Evolutionary conservation across 2,329 filamentous ascomycete species (phyloP).

Genomic region (Penicillium vulpinum): DNA sequence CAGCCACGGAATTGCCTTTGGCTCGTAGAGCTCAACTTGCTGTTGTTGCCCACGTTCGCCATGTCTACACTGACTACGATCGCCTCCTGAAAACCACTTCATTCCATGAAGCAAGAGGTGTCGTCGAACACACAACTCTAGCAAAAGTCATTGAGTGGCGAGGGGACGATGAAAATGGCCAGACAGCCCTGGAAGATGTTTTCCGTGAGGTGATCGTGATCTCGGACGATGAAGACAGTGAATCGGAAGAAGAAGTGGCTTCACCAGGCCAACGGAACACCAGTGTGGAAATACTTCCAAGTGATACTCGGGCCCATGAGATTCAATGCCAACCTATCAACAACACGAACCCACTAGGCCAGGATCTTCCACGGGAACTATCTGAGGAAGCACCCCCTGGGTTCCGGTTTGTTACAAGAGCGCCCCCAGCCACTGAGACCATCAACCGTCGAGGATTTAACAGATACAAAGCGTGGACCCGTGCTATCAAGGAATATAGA

Average conservation of each 20-base stretch:
- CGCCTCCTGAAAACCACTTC: constrained; percentile 53
- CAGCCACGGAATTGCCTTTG: constrained; percentile 54
- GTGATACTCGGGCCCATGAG: constrained; percentile 36
- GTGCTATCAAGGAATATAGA: constrained; percentile 44
- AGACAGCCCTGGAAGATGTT: constrained; percentile 59
- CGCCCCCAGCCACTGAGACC: constrained; percentile 34
- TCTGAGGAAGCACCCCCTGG: constrained; percentile 40
- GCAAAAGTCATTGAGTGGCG: constrained; percentile 63
- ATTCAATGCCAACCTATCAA: constrained; percentile 34
- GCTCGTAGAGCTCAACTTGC: constrained; percentile 61
- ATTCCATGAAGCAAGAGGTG: constrained; percentile 56
- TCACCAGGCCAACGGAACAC: constrained; percentile 33
- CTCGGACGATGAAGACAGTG: constrained; percentile 59
- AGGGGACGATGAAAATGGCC: constrained; percentile 57
- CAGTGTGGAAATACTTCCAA: constrained; percentile 48
- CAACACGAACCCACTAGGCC: constrained; percentile 21
- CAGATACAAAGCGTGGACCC: constrained; percentile 50
- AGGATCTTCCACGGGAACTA: constrained; percentile 27
- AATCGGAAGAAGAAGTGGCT: constrained; percentile 40
- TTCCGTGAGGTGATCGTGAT: constrained; percentile 65
- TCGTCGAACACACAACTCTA: constrained; percentile 57
- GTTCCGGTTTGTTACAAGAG: constrained; percentile 38
- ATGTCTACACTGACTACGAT: constrained; percentile 64
- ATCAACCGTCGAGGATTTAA: constrained; percentile 48
- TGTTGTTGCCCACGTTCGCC: constrained; percentile 62